Conservation (phyloP, 169 alveolate species). For the Theileria parva region DNA sequence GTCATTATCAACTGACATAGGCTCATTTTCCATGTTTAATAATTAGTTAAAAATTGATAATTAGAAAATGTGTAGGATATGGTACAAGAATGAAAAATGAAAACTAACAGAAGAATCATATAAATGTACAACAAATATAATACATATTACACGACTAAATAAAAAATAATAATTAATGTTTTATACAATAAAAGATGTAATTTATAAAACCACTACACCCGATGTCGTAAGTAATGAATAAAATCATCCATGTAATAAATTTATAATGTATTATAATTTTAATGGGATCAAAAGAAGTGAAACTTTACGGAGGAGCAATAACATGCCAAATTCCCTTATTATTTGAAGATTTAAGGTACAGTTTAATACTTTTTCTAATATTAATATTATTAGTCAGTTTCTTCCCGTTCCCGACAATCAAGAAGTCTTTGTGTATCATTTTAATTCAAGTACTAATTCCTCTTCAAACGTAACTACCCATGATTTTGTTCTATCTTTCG, state of each 20-base stretch:
- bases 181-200: not conserved
- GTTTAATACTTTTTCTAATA: not conserved
- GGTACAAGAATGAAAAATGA: not conserved
- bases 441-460: not conserved
- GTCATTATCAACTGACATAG: not conserved
- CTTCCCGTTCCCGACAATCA: slow-evolving; percentile 63
- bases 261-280: no score
- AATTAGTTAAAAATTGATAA: not conserved
- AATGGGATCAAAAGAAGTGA: slow-evolving; percentile 12
- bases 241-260: not conserved
- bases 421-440: slow-evolving; percentile 52
- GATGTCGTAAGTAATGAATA: not conserved
- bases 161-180: not conserved
- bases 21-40: not conserved
- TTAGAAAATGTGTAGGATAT: not conserved
- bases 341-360: slow-evolving; percentile 58
- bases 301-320: slow-evolving; percentile 63
- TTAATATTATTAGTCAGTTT: slow-evolving; percentile 21
- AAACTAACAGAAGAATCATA: not conserved
- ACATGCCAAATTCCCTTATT: slow-evolving; percentile 37
- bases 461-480: not conserved
- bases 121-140: not conserved
- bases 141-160: not conserved
- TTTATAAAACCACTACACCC: not conserved
- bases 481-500: slow-evolving; percentile 55